Evolutionary conservation across 75 land plant species (phyloP).

Genomic region (Pseudotsuga menziesii): DNA sequence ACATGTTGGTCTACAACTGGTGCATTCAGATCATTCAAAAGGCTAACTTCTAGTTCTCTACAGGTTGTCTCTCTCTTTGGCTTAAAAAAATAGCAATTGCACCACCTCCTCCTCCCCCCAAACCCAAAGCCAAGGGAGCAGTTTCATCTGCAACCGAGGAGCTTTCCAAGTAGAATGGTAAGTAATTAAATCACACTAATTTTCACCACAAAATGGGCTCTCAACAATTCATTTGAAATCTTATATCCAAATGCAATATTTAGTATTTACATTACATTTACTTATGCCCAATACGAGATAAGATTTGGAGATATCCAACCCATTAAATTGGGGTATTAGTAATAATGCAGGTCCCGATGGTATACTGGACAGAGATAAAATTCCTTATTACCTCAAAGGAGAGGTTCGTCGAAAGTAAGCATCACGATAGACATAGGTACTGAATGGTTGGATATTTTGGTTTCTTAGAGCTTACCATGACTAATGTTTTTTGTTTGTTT

Average conservation of each 20-base stretch:
- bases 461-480: not conserved
- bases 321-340: not conserved
- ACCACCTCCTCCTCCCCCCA: not conserved
- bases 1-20: slow-evolving; percentile 20
- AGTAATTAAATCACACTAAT: slow-evolving; percentile 16
- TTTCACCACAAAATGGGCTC: too few relatives aligned
- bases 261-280: too few relatives aligned
- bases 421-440: not conserved
- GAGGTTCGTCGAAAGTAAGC: slow-evolving; percentile 99
- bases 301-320: not conserved
- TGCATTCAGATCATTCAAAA: slow-evolving; percentile 19
- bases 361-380: slow-evolving; percentile 72
- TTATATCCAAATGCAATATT: too few relatives aligned
- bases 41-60: not conserved
- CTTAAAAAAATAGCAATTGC: slow-evolving; percentile 63
- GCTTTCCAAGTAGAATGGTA: slow-evolving; percentile 99
- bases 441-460: not conserved
- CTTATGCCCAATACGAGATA: too few relatives aligned
- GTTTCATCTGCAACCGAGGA: slow-evolving; percentile 62
- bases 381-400: slow-evolving; percentile 93
- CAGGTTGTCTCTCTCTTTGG: slow-evolving; percentile 64
- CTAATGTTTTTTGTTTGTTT: slow-evolving; percentile 6
- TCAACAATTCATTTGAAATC: too few relatives aligned
- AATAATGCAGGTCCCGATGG: slow-evolving; percentile 81
- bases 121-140: slow-evolving; percentile 39